phyloP scores from a whole-genome alignment of 78 protist genomes.

The Paratrimastix pyriformis region DNA sequence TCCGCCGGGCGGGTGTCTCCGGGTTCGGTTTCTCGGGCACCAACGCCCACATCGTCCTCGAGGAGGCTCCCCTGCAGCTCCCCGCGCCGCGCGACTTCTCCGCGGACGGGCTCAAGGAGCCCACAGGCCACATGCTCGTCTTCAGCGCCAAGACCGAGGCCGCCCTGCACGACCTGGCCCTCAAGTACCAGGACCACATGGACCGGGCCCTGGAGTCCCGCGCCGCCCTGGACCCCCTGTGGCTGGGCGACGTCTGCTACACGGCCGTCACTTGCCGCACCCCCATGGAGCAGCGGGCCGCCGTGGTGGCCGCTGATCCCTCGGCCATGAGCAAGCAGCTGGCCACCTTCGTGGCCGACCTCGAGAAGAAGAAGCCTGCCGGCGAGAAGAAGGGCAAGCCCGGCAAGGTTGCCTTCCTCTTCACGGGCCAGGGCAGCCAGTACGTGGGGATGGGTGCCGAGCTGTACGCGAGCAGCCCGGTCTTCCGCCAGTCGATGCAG shows the following conservation, averaged over 20 bases:
- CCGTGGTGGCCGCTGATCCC: too few species aligned
- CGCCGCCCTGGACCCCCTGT: neutral
- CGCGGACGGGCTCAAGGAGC: too few species aligned
- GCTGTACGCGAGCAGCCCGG: neutral
- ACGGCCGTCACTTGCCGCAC: too few species aligned
- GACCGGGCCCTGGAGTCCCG: too few species aligned
- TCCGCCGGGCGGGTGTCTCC: conserved; percentile 8
- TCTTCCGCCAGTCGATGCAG: conserved; percentile 32
- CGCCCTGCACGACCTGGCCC: neutral
- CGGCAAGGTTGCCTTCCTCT: neutral
- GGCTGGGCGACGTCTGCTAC: neutral
- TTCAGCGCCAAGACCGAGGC: neutral
- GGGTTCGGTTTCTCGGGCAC: conserved; percentile 16
- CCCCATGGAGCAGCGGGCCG: too few species aligned
- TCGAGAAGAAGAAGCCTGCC: too few species aligned
- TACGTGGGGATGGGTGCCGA: neutral
- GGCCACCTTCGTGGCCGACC: too few species aligned
- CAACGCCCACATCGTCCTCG: neutral
- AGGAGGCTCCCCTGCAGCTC: conserved; percentile 11
- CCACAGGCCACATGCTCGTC: neutral
- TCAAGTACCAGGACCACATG: neutral
- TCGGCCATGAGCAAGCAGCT: too few species aligned
- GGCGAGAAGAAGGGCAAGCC: too few species aligned
- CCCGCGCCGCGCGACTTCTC: neutral
- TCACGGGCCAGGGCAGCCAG: neutral